Evolutionary conservation across 2,329 filamentous ascomycete genomes (phyloP).

Genomic region (Hysterium pulicare): DNA sequence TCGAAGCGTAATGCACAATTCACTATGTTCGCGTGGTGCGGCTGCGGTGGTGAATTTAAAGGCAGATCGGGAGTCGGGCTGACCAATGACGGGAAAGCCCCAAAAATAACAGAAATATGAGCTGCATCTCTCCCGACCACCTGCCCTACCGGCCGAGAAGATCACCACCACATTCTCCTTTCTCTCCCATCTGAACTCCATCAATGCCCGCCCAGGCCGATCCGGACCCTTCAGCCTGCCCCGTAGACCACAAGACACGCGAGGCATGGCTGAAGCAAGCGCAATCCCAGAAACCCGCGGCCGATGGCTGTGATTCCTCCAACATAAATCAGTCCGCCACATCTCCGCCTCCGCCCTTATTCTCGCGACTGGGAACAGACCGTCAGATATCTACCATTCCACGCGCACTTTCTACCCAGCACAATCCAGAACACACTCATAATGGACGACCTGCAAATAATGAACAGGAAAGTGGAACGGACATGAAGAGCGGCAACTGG

Average conservation of each 20-base stretch:
- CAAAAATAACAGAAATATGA: too few species aligned
- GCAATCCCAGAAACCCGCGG: slow-evolving; percentile 27
- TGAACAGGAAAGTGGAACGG: slow-evolving; percentile 66
- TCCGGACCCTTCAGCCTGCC: slow-evolving; percentile 56
- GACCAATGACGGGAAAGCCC: too few species aligned
- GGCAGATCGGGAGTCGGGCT: too few species aligned
- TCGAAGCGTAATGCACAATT: too few species aligned
- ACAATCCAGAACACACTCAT: slow-evolving; percentile 33
- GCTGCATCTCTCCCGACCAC: too few species aligned
- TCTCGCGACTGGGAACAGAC: slow-evolving; percentile 41
- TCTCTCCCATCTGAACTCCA: neutral
- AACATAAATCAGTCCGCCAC: slow-evolving; percentile 29
- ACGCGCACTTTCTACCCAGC: slow-evolving; percentile 30
- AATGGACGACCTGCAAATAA: slow-evolving; percentile 60
- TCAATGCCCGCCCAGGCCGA: slow-evolving; percentile 24
- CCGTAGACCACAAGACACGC: slow-evolving; percentile 86
- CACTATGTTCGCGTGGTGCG: too few species aligned
- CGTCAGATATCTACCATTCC: slow-evolving; percentile 42
- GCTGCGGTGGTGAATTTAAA: too few species aligned
- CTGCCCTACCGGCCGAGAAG: too few species aligned
- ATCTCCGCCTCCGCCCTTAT: slow-evolving; percentile 23
- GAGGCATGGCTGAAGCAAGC: slow-evolving; percentile 80
- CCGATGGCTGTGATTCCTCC: slow-evolving; percentile 38
- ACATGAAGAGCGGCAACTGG: slow-evolving; percentile 77
- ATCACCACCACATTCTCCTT: too few species aligned